phyloP scores from a whole-genome alignment of 2,329 filamentous ascomycete genomes.

The Penicillium sp. region DNA sequence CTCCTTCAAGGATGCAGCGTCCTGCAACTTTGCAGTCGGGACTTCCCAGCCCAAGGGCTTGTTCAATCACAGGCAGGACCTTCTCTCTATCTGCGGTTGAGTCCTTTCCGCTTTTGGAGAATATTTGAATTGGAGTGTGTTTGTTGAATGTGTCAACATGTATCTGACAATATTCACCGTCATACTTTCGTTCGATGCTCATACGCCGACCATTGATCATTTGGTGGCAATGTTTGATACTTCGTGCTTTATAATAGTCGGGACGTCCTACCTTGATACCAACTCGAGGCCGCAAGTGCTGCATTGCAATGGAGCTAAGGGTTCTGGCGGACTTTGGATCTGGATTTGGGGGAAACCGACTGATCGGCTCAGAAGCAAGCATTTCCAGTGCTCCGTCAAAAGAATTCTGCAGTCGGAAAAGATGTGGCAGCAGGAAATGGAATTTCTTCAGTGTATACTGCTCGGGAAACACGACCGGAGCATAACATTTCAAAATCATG shows the following conservation, averaged over 20 bases:
- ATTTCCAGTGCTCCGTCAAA: slow-evolving; percentile 63
- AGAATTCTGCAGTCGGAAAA: slow-evolving; percentile 70
- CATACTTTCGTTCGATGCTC: slow-evolving; percentile 79
- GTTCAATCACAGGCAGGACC: slow-evolving; percentile 65
- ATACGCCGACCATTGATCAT: slow-evolving; percentile 63
- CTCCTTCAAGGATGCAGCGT: slow-evolving; percentile 79
- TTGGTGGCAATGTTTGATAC: slow-evolving; percentile 72
- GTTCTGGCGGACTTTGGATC: slow-evolving; percentile 32
- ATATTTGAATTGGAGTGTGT: slow-evolving; percentile 69
- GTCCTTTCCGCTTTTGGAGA: slow-evolving; percentile 90
- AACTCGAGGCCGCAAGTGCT: slow-evolving; percentile 55
- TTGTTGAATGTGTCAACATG: slow-evolving; percentile 69
- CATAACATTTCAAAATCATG: slow-evolving; percentile 74
- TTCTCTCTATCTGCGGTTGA: slow-evolving; percentile 70
- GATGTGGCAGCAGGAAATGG: slow-evolving; percentile 69
- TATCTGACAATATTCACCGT: slow-evolving; percentile 88
- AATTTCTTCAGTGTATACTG: slow-evolving; percentile 59
- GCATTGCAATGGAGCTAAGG: slow-evolving; percentile 38
- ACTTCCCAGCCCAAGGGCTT: slow-evolving; percentile 65
- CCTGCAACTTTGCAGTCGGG: slow-evolving; percentile 60
- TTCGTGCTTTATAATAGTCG: slow-evolving; percentile 66
- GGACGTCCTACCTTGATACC: slow-evolving; percentile 68
- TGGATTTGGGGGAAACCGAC: slow-evolving; percentile 39
- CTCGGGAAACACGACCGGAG: slow-evolving; percentile 65
- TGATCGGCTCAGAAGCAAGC: slow-evolving; percentile 46